Evolutionary conservation across 2,329 filamentous ascomycete species (phyloP).

Genomic region (Colletotrichum salicis): DNA sequence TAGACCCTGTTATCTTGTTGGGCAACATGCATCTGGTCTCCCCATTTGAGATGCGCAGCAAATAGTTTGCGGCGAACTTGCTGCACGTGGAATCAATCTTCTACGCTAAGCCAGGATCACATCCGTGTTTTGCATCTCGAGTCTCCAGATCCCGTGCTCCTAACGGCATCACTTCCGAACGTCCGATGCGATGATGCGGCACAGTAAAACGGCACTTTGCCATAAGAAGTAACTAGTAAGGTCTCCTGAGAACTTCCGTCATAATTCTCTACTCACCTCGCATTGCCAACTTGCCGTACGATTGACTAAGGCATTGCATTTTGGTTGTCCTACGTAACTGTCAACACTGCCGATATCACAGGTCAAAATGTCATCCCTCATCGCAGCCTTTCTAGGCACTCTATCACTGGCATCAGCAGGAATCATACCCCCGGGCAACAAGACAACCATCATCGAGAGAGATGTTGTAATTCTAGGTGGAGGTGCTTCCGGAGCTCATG

Average conservation of each 20-base stretch:
- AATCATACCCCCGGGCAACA: neutral
- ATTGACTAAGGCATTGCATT: neutral
- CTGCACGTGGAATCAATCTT: neutral
- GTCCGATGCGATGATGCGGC: neutral
- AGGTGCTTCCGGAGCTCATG: constrained; percentile 50
- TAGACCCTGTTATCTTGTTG: neutral
- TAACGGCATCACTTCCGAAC: neutral
- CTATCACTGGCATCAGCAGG: neutral
- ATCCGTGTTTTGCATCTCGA: neutral
- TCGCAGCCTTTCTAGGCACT: neutral
- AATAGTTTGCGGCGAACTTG: neutral
- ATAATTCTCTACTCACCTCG: neutral
- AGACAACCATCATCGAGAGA: constrained; percentile 36
- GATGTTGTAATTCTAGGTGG: constrained; percentile 51
- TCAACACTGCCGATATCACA: neutral
- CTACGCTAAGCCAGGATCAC: neutral
- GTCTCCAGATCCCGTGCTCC: neutral
- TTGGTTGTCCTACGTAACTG: neutral
- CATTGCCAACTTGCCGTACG: neutral
- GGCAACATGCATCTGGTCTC: neutral
- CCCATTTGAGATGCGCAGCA: neutral
- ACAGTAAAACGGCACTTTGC: neutral
- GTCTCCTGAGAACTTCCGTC: neutral
- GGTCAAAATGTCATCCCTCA: neutral
- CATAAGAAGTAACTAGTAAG: neutral